A percentile compares a stretch with the other conserved stretches of the same genome.
These are phyloP conservation scores for Teratosphaeria pseudoeucalypti DNA, from an alignment of 2,329 filamentous ascomycete genomes.

Conservation along the genomic window DNA sequence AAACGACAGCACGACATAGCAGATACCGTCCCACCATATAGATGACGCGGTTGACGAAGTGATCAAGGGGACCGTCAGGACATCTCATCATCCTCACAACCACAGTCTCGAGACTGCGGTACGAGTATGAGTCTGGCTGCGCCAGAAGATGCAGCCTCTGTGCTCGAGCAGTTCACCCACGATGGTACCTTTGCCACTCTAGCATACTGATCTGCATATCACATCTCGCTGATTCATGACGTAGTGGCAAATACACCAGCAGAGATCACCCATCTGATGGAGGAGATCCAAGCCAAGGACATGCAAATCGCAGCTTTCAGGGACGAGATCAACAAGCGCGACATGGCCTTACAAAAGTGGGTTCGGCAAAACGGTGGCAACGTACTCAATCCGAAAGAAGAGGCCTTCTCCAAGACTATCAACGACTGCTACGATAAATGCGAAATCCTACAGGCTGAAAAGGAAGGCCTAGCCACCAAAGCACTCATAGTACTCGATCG, in stretches of 20 bases:
- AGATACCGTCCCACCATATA: not conserved
- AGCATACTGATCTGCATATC: not conserved
- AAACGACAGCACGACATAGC: not conserved
- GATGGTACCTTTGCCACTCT: slow-evolving; percentile 37
- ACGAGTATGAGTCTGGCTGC: slow-evolving; percentile 28
- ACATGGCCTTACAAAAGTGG: slow-evolving; percentile 68
- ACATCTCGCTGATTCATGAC: not conserved
- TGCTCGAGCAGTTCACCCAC: slow-evolving; percentile 69
- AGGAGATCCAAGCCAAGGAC: slow-evolving; percentile 75
- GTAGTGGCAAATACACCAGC: slow-evolving; percentile 68
- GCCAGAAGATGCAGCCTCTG: slow-evolving; percentile 53
- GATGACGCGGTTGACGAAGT: not conserved
- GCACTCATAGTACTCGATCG: slow-evolving; percentile 52
- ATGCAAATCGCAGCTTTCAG: slow-evolving; percentile 58
- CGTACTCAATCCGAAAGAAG: slow-evolving; percentile 64
- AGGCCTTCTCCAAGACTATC: slow-evolving; percentile 54
- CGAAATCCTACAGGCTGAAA: slow-evolving; percentile 63
- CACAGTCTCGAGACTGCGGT: not conserved
- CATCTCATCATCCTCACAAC: not conserved
- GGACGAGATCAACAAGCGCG: slow-evolving; percentile 59
- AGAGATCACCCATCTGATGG: slow-evolving; percentile 72
- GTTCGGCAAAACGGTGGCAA: slow-evolving; percentile 68
- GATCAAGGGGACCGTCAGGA: not conserved
- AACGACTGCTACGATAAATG: slow-evolving; percentile 57
- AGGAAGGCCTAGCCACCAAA: slow-evolving; percentile 59